Evolutionary conservation across 306 rosid genomes (phyloP), one percentile per base, ranked within the genome.

Genomic region (Begonia masoniana): DNA sequence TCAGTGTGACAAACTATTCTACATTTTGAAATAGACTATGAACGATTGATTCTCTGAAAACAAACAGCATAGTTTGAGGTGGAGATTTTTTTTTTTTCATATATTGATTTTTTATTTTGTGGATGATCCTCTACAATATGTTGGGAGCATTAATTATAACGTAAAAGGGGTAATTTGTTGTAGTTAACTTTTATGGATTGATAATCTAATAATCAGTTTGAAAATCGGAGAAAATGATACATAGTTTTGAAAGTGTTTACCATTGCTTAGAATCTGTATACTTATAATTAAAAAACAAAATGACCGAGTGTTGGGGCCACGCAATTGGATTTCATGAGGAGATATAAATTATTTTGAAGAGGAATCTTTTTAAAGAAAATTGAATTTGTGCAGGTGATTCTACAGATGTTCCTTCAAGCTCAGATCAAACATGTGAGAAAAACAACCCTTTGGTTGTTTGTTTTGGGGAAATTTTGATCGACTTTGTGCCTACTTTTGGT

Each of bases 401-500:
- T 47, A 52, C 58, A 50, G 62, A 61, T 55, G 52, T 24, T 61
- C 24, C 72, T 52, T 48, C 48, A 50, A 53, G 51, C 19, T 41
- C 31, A 9, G 24, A 57, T 7, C 56, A 62, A 60, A 62, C 60
- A 9, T 12, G 36, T 19, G 17, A 43, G 70, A 76, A 62, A 51
- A 69, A 62, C 21, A 43, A 54, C 59, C 56, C 81, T 3, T 74
- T 63, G 62, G 84, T 81, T 62, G 83, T 77, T 58, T 77, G 69
- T 64, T 77, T 81, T 69, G 88, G 88, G 52, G 88, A 81, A 77
- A 51, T 81, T 75, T 46, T 77, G 55, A 69, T 77, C 24, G 88
- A 81, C 68, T 81, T 81, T 69, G 84, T 81, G 63, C 95, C 95
- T 53, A 82, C 83, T n/a, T n/a, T 85, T 43, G 92, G 88, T 23